Base-by-base conservation (phyloP, 106 monocot genomes). In the Dioscorea zingiberensis region DNA sequence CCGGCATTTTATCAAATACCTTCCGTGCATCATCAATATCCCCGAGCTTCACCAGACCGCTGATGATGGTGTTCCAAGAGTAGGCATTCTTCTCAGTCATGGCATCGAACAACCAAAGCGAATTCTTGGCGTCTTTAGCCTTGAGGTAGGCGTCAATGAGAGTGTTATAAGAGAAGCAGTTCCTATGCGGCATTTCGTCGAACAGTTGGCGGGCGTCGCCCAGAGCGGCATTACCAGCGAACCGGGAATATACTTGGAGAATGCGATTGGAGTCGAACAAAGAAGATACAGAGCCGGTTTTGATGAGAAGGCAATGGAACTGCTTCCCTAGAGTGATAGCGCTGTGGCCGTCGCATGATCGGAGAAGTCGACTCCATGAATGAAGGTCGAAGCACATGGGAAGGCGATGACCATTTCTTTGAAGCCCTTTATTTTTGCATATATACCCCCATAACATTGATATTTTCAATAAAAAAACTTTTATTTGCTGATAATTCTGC, bases 81-180 rank as follows among this genome's bases (percentile, higher is more conserved):
- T 77, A 93, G 15, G 47, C 11, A 49, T 87, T 93, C 73, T 77
- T 85, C 6, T 29, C 25, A 7, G 77, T 84, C 69, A 79, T 80
- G 14, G 66, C 53, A 21, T 47, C 0, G 67, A 93, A 93, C 3
- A 83, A 21, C 2, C 23, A 8, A 0, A 84, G 48, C 1, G 92
- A 69, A 15, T 32, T 16, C 7, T 9, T 13, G 16, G 48, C 32
- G 27, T 77, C 29, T 2, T 68, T 56, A 4, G 64, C 75, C 13
- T 67, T 80, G 30, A 82, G 44, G 51, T 70, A 72, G 30, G 80
- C 69, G 54, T 82, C 77, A 24, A 87, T 28, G 57, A 93, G 74
- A 53, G 77, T 51, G 71, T 93, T 93, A 70, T 71, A 93, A 0
- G 92, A 82, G 80, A 93, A 87, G 58, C 61, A 64, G 68, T 87